phyloP scores from a whole-genome alignment of 2,329 filamentous ascomycete species.

The Botrytis fabae region DNA sequence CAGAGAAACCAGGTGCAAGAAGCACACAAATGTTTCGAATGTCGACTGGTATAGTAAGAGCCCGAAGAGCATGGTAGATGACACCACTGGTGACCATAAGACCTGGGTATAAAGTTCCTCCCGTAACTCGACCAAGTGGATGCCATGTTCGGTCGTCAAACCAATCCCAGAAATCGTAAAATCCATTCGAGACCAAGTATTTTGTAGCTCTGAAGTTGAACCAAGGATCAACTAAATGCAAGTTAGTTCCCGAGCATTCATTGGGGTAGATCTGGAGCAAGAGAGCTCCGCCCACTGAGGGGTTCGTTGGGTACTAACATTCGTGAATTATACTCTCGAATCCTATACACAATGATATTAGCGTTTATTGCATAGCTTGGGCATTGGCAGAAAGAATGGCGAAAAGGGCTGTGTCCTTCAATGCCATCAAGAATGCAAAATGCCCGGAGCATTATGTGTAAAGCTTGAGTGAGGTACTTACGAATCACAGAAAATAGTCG shows the following conservation, averaged over 20 bases:
- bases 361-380: constrained; percentile 27
- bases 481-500: constrained; percentile 98
- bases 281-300: constrained; percentile 26
- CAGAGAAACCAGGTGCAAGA: constrained; percentile 91
- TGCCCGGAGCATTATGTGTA: constrained; percentile 10
- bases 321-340: constrained; percentile 99
- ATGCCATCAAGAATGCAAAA: neutral
- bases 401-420: neutral
- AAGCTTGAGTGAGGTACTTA: constrained; percentile 51
- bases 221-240: constrained; percentile 86
- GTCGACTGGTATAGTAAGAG: constrained; percentile 88
- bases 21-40: constrained; percentile 99
- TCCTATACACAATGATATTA: constrained; percentile 52
- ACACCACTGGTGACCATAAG: constrained; percentile 98
- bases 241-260: constrained; percentile 36
- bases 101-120: constrained; percentile 96
- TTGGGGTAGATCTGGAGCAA: constrained; percentile 32
- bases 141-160: constrained; percentile 99
- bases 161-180: constrained; percentile 99
- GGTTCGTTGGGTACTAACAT: constrained; percentile 64
- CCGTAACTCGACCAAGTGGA: constrained; percentile 94
- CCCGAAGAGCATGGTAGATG: constrained; percentile 91
- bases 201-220: constrained; percentile 99
- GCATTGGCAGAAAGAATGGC: neutral
- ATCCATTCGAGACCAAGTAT: constrained; percentile 94